Conservation (phyloP, 2,329 filamentous ascomycete species). For the Colletotrichum somersetense region DNA sequence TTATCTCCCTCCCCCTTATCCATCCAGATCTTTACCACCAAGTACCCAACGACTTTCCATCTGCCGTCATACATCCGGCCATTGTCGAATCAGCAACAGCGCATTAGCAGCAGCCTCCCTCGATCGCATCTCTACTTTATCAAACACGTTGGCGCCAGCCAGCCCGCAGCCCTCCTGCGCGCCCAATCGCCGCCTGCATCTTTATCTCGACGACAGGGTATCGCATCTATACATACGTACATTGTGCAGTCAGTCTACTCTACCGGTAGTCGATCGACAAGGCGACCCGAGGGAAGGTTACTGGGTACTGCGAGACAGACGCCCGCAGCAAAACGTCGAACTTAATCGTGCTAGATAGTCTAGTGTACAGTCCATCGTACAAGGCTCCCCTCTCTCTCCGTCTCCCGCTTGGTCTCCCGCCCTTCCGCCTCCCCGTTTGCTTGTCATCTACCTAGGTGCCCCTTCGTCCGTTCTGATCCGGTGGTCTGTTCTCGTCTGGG, state of each 20-base stretch:
- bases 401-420: neutral
- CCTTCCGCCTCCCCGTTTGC: constrained; percentile 15
- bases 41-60: neutral
- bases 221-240: too few species aligned
- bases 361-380: too few species aligned
- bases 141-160: constrained; percentile 31
- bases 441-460: neutral
- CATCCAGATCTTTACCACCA: too few species aligned
- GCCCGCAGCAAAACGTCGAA: constrained; percentile 18
- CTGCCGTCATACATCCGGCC: neutral
- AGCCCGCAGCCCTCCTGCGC: constrained; percentile 22
- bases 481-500: neutral
- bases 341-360: neutral
- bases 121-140: constrained; percentile 24
- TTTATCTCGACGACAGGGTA: constrained; percentile 39
- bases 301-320: constrained; percentile 1
- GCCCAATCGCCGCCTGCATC: constrained; percentile 25
- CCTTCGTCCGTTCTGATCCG: neutral
- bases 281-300: neutral
- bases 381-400: neutral
- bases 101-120: neutral
- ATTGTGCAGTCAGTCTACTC: too few species aligned
- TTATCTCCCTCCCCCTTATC: neutral
- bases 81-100: neutral
- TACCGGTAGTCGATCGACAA: neutral